Evolutionary conservation across 192 early-diverging fungal genomes (phyloP).

Genomic region (Coemansia sp.): DNA sequence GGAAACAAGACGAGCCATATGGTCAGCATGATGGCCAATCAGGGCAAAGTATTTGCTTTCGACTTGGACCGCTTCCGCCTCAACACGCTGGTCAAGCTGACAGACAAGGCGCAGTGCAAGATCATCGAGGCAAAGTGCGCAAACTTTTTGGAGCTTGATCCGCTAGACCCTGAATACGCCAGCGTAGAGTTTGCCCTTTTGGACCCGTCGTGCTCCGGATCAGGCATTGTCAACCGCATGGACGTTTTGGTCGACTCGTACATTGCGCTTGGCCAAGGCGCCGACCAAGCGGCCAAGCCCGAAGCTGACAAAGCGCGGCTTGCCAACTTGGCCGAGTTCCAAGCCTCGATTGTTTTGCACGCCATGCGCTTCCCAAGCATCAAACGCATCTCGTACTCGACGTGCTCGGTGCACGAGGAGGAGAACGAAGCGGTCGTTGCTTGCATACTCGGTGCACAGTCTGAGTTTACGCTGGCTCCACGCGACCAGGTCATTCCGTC

Average conservation of each 20-base stretch:
- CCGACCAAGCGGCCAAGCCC: not conserved
- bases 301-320: slow-evolving; percentile 56
- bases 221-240: slow-evolving; percentile 86
- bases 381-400: slow-evolving; percentile 90
- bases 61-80: slow-evolving; percentile 80
- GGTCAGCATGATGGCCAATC: slow-evolving; percentile 82
- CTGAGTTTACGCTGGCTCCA: slow-evolving; percentile 59
- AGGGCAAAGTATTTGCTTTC: slow-evolving; percentile 86
- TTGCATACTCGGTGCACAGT: slow-evolving; percentile 58
- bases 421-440: slow-evolving; percentile 97
- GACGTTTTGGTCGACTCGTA: slow-evolving; percentile 76
- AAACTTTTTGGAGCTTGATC: slow-evolving; percentile 80
- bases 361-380: slow-evolving; percentile 83
- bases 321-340: slow-evolving; percentile 80
- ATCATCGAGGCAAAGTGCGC: slow-evolving; percentile 52
- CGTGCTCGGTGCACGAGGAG: slow-evolving; percentile 87
- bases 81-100: slow-evolving; percentile 70
- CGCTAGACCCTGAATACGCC: slow-evolving; percentile 61
- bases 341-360: slow-evolving; percentile 75
- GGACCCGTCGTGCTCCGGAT: slow-evolving; percentile 96
- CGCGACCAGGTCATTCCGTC: slow-evolving; percentile 65
- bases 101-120: slow-evolving; percentile 74
- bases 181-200: slow-evolving; percentile 86
- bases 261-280: slow-evolving; percentile 22
- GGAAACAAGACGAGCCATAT: slow-evolving; percentile 98